Evolutionary conservation across 2,329 filamentous ascomycete species (phyloP).

Genomic region (Colletotrichum truncatum): DNA sequence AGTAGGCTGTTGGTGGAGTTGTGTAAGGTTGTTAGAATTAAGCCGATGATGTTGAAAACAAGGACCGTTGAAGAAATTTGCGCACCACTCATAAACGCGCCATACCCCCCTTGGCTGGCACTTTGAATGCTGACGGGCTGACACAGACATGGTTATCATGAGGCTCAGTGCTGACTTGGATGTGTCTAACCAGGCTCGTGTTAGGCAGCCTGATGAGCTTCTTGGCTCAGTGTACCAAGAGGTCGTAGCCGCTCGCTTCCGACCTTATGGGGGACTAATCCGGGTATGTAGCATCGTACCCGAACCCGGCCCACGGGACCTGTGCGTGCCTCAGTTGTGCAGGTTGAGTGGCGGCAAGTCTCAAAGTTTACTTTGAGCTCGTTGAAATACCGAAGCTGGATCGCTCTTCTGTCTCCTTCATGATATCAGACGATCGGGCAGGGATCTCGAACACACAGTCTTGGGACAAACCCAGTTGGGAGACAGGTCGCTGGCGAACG

Average conservation of each 20-base stretch:
- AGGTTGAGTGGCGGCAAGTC: background rate
- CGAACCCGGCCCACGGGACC: slow-evolving; percentile 25
- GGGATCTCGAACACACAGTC: slow-evolving; percentile 23
- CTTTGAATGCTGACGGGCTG: slow-evolving; percentile 1
- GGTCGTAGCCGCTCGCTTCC: background rate
- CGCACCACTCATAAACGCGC: background rate
- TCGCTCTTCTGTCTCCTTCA: background rate
- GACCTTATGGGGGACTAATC: background rate
- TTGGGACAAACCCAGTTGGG: slow-evolving; percentile 12
- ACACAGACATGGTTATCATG: background rate
- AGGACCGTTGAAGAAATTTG: background rate
- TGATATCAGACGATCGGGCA: slow-evolving; percentile 23
- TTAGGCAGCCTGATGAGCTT: background rate
- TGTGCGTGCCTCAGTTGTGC: slow-evolving; percentile 9
- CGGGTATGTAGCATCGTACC: slow-evolving; percentile 6
- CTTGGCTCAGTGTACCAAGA: background rate
- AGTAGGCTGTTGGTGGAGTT: background rate
- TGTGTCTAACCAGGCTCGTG: background rate
- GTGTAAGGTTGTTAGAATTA: background rate
- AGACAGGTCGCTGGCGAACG: background rate
- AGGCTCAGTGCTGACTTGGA: background rate
- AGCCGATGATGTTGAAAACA: background rate
- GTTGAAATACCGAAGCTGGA: background rate
- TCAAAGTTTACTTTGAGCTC: background rate
- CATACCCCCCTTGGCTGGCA: background rate